Percentiles rank a stretch among this genome's conserved stretches.
Conservation (phyloP, 2,329 filamentous ascomycete genomes). For the Paecilomyces dactylethromorphus region DNA sequence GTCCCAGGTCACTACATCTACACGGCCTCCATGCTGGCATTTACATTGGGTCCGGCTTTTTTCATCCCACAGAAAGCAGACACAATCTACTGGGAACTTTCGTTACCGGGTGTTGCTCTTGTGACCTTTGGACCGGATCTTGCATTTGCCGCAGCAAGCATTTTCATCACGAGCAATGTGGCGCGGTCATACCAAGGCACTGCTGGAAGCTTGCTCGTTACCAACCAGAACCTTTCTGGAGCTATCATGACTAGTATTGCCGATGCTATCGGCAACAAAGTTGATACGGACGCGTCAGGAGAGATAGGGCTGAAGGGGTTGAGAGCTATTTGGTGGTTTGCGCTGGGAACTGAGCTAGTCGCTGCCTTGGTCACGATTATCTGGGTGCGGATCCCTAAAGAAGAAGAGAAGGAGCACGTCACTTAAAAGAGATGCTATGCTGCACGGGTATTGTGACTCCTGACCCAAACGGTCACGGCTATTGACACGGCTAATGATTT, state of each 20-base stretch:
- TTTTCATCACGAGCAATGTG: slow-evolving; percentile 44
- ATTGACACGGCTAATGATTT: too few relatives aligned
- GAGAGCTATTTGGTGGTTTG: slow-evolving; percentile 38
- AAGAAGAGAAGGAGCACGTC: slow-evolving; percentile 31
- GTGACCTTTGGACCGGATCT: slow-evolving; percentile 44
- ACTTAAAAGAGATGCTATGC: not conserved
- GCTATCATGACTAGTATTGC: slow-evolving; percentile 27
- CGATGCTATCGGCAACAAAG: slow-evolving; percentile 28
- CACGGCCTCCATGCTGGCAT: slow-evolving; percentile 36
- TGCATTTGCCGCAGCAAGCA: slow-evolving; percentile 43
- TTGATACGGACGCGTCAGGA: slow-evolving; percentile 14
- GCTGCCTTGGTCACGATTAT: slow-evolving; percentile 29
- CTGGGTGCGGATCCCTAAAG: slow-evolving; percentile 37
- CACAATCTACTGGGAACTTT: slow-evolving; percentile 41
- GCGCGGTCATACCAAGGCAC: slow-evolving; percentile 42
- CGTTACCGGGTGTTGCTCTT: slow-evolving; percentile 38
- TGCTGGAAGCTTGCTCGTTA: slow-evolving; percentile 41
- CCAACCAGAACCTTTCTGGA: slow-evolving; percentile 41
- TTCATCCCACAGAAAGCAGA: slow-evolving; percentile 35
- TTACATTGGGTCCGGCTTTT: slow-evolving; percentile 28
- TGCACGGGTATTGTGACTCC: not conserved
- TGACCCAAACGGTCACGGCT: not conserved
- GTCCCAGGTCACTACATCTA: slow-evolving; percentile 44
- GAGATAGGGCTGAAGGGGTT: slow-evolving; percentile 27
- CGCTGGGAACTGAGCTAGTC: slow-evolving; percentile 26